Base-by-base conservation (phyloP, 129 eudicot species). In the Escallonia herrerae region DNA sequence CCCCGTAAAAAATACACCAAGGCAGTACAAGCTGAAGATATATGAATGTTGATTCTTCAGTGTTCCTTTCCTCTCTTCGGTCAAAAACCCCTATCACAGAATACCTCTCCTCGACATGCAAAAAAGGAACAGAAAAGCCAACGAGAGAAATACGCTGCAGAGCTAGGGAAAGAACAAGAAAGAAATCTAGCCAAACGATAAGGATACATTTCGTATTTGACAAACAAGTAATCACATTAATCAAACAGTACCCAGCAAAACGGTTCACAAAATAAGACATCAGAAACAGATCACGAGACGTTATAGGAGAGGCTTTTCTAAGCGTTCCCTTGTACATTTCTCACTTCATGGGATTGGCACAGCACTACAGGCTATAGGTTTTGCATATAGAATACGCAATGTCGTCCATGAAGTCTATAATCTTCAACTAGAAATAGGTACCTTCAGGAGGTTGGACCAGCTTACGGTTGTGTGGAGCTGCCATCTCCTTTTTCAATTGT, bases 381-480 rank as follows among this genome's bases (percentile, higher is more conserved):
- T 63, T 66, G 79, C 69, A 68, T 48, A 78, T 40, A 33, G 52
- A 41, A 44, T 64, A 44, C 5, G 69, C 79, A 69, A 39, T 68
- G 65, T n/a, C 69, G 62, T 66, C 58, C 56, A 71, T 44, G 48
- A 52, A 4, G 67, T 54, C 49, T 12, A 63, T 64, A 53, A 5
- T 60, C 51, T 40, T 33, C n/a, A 3, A 41, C 82, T 85, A 84
- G 73, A 78, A 84, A 66, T 37, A 69, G 63, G 84, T 84, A 14
- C 91, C 91, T 72, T 84, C 91, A 0, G 91, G 91, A 8, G 91
- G 91, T 68, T 84, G 91, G 65, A 84, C 91, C 22, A 84, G 87
- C 76, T 84, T 84, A 41, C 91, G 87, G 64, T 84, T 84, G 60
- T 84, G 84, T 11, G 82, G 80, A 13, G 87, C 65, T 6, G 87